Base-by-base conservation (phyloP, 129 eudicot species). In the Flaveria bidentis region DNA sequence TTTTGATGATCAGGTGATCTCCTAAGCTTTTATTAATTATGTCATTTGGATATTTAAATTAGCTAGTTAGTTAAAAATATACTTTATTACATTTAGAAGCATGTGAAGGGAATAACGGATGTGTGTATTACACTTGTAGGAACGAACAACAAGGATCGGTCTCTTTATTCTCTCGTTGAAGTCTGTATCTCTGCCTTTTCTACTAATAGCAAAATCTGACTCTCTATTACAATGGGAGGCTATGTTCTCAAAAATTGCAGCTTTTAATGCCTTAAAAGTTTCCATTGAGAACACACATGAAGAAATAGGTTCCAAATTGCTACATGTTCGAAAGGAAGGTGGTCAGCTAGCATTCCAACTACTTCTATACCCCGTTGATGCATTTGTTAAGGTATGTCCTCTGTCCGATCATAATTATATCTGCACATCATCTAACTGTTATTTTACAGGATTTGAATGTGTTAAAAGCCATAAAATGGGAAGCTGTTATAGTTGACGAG, bases 1-100 rank as follows among this genome's bases (percentile, higher is more conserved):
- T 66, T 79, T 91, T n/a, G 90, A 86, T 67, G 88, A 88, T 71
- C 91, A 88, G 97, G 97, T 91, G 71, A 82, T 73, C 67, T 67
- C 18, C 55, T 5, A 42, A 52, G 49, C 70, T 57, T 23, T 23
- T 55, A 2, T 28, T 42, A 36, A 41, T 14, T 28, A 39, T 52
- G 14, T 22, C 57, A 53, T 77, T 17, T 67, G 67, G 25, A 51
- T 46, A 28, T 50, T 56, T 25, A 25, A 72, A 71, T 73, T 53
- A 36, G 44, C 39, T 23, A 42, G 61, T 65, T 46, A 66, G 75
- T 66, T 73, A 73, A 44, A 30, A 47, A 51, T 46, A 36, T 49
- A 63, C 46, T 56, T 73, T 25, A 26, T 39, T 65, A 53, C 58
- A 67, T 74, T 56, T 18, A 53, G 81, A 14, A 63, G 57, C 18